phyloP scores from a whole-genome alignment of 1,139 yeast species.

The Kodamaea sp. region DNA sequence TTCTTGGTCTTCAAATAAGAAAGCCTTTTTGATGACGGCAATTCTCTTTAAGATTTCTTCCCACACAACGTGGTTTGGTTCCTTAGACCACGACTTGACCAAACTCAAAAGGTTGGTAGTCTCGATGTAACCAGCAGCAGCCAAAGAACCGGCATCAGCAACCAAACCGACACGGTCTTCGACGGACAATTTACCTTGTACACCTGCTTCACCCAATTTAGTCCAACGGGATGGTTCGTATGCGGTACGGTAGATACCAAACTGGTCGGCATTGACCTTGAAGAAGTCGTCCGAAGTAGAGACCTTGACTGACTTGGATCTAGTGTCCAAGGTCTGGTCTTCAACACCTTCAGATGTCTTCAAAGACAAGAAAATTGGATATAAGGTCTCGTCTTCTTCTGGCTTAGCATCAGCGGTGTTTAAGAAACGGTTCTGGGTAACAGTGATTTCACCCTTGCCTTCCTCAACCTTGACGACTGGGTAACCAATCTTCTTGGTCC shows the following conservation, averaged over 20 bases:
- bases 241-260: conserved; percentile 81
- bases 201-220: conserved; percentile 72
- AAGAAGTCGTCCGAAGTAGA: conserved; percentile 46
- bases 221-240: conserved; percentile 75
- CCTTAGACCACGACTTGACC: conserved; percentile 67
- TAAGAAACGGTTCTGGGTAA: conserved; percentile 58
- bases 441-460: conserved; percentile 23
- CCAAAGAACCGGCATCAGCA: conserved; percentile 76
- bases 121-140: conserved; percentile 70
- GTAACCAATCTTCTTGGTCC: conserved; percentile 31
- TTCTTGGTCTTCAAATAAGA: conserved; percentile 66
- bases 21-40: conserved; percentile 60
- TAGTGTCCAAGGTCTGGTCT: conserved; percentile 55
- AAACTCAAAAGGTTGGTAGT: conserved; percentile 66
- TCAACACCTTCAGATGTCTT: conserved; percentile 62
- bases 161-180: conserved; percentile 87
- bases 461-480: conserved; percentile 26
- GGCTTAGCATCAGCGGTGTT: conserved; percentile 54
- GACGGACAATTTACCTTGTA: conserved; percentile 64
- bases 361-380: conserved; percentile 82
- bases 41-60: conserved; percentile 61
- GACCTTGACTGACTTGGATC: conserved; percentile 52
- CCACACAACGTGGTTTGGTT: conserved; percentile 78
- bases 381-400: conserved; percentile 54
- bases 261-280: conserved; percentile 79